Evolutionary conservation across 2,329 filamentous ascomycete genomes (phyloP), one percentile per base, ranked within the genome.

Genomic region (Emergomyces pasteurianus): DNA sequence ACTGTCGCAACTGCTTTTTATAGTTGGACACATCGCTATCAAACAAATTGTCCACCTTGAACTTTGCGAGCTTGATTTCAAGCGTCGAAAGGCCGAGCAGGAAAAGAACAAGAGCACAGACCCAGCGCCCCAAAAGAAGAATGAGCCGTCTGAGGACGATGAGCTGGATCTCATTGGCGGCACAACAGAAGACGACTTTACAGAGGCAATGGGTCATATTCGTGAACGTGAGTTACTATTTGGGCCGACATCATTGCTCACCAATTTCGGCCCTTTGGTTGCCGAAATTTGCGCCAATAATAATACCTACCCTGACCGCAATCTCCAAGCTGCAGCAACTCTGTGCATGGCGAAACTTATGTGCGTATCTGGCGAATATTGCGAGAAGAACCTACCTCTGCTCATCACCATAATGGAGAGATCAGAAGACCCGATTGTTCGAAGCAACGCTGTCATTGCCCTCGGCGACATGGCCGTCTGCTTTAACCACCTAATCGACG

Each of bases 41-140:
- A 99, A 99, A 77, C 95, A 99, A 72, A 99, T 99, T 67, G 95
- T 99, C 0, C 94, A 99, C 72, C 83, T 99, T 12, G 94, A 99
- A 69, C 81, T 97, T n/a, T 96, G 92, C 72, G 94, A 99, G 71
- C 85, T 94, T 57, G 94, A 99, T 74, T 99, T 99, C 75, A 99
- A 99, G 79, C 88, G 92, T 59, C 84, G 92, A 66, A 99, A 99
- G 79, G 72, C 72, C 59, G 77, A 78, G 73, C 72, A 77, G 68
- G 71, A 79, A 72, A 76, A 80, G 72, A 78, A 73, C 57, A 78
- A 79, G 67, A 54, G 21, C n/a, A 50, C 47, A 31, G 75, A 67
- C 59, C 68, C 74, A 64, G 77, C 75, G 40, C 71, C 73, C 5
- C 75, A 79, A 62, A 77, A 78, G 60, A 75, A 79, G 60, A 81